Evolutionary conservation across 345 rosid genomes (phyloP).

Genomic region (Camelina neglecta): DNA sequence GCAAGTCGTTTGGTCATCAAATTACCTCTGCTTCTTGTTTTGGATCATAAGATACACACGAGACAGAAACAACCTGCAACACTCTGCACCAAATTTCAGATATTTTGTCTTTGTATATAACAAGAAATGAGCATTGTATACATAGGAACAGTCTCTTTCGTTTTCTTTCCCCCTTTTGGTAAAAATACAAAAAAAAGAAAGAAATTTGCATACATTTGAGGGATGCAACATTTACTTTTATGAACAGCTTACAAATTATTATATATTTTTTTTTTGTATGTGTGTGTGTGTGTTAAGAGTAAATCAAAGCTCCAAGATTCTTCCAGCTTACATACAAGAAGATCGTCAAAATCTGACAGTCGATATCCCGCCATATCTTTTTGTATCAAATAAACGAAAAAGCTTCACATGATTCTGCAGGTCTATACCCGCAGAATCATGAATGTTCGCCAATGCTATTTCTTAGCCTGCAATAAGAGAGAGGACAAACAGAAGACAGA

Average conservation of each 20-base stretch:
- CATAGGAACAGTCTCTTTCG: neutral
- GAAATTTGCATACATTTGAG: conserved; percentile 16
- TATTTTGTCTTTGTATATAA: conserved; percentile 3
- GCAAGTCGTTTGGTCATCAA: neutral
- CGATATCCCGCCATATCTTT: neutral
- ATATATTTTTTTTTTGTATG: neutral
- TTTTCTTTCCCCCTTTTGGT: neutral
- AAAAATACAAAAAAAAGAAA: neutral
- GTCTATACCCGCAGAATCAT: conserved; percentile 1
- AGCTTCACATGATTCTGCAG: conserved; percentile 11
- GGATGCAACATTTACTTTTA: conserved; percentile 28
- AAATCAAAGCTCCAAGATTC: conserved; percentile 17
- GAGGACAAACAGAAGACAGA: conserved; percentile 17
- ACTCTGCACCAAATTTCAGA: neutral
- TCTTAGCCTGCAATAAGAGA: conserved; percentile 50
- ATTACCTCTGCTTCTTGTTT: neutral
- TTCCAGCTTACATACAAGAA: conserved; percentile 11
- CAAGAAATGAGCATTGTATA: neutral
- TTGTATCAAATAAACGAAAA: neutral
- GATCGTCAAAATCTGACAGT: neutral
- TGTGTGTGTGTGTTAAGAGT: conserved; percentile 8
- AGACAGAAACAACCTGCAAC: neutral
- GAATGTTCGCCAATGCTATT: conserved; percentile 36
- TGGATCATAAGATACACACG: neutral
- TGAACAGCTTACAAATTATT: conserved; percentile 32